A percentile compares a stretch with the other conserved stretches of the same genome.
These are phyloP conservation scores for Lodderomyces parapsilosis DNA, from an alignment of 1,139 yeast species.

Conservation along the genomic window DNA sequence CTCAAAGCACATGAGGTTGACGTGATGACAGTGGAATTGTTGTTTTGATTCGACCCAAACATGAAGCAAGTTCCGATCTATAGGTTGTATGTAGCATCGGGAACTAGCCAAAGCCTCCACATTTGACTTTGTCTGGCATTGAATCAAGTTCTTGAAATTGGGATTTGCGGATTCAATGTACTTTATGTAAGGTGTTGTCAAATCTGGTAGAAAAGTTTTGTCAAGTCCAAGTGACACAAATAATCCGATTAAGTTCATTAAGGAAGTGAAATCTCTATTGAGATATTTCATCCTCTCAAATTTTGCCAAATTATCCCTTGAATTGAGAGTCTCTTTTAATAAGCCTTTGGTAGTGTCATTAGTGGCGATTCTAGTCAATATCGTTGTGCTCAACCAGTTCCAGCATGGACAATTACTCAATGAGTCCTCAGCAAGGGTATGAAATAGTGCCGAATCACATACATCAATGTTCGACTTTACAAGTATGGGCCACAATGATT, in stretches of 20 bases:
- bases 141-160: constrained; percentile 17
- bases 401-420: constrained; percentile 2
- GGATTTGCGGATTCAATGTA: constrained; percentile 16
- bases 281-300: constrained; percentile 8
- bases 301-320: constrained; percentile 4
- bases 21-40: constrained; percentile 11
- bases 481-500: constrained; percentile 10
- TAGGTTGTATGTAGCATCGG: constrained; percentile 17
- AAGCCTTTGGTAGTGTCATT: not conserved
- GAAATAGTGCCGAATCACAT: constrained; percentile 4
- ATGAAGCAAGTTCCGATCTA: constrained; percentile 14
- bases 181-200: constrained; percentile 9
- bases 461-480: constrained; percentile 1
- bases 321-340: constrained; percentile 4
- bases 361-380: constrained; percentile 5
- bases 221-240: constrained; percentile 6
- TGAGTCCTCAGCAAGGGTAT: constrained; percentile 6
- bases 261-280: constrained; percentile 15
- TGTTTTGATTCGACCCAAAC: constrained; percentile 15
- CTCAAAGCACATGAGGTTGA: constrained; percentile 15
- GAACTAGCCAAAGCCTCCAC: constrained; percentile 3
- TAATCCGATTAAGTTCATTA: constrained; percentile 12
- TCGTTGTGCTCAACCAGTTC: constrained; percentile 9
- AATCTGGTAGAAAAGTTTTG: constrained; percentile 7
- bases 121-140: constrained; percentile 9